Evolutionary conservation across 225 moss, liverwort and hornwort genomes (phyloP).

Genomic region (Lunularia cruciata): DNA sequence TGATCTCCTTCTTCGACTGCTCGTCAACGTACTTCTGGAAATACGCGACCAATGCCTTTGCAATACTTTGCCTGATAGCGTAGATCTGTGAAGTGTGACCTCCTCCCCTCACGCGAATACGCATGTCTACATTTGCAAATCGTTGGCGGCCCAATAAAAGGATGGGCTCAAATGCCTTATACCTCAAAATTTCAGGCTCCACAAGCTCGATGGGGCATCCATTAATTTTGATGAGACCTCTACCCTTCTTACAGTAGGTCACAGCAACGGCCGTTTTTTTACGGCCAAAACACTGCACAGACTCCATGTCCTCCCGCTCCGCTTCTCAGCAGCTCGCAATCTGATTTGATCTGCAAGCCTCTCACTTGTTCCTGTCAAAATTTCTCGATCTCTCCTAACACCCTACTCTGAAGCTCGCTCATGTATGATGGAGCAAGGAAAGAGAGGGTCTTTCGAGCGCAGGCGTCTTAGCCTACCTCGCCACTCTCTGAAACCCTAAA

Average conservation of each 20-base stretch:
- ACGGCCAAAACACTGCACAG: slow-evolving; percentile 13
- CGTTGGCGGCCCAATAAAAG: slow-evolving; percentile 12
- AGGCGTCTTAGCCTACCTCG: no score
- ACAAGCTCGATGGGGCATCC: slow-evolving; percentile 28
- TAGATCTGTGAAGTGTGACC: slow-evolving; percentile 18
- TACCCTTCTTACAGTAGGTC: slow-evolving; percentile 11
- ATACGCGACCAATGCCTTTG: slow-evolving; percentile 21
- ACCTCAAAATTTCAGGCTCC: slow-evolving; percentile 27
- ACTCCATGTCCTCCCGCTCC: neutral
- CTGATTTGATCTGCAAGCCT: no score
- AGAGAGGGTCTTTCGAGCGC: no score
- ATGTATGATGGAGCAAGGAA: no score
- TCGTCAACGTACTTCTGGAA: slow-evolving; percentile 26
- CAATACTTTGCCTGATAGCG: slow-evolving; percentile 23
- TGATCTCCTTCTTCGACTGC: slow-evolving; percentile 27
- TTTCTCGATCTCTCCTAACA: no score
- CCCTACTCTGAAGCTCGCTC: no score
- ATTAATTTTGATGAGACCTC: slow-evolving; percentile 24
- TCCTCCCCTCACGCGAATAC: slow-evolving; percentile 15
- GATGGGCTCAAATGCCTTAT: slow-evolving; percentile 25
- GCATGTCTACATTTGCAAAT: slow-evolving; percentile 16
- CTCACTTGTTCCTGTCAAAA: no score
- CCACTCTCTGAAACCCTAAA: no score
- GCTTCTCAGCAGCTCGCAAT: no score
- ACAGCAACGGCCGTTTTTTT: slow-evolving; percentile 17